Conservation (phyloP, 306 rosid species). For the Prunus armeniaca region DNA sequence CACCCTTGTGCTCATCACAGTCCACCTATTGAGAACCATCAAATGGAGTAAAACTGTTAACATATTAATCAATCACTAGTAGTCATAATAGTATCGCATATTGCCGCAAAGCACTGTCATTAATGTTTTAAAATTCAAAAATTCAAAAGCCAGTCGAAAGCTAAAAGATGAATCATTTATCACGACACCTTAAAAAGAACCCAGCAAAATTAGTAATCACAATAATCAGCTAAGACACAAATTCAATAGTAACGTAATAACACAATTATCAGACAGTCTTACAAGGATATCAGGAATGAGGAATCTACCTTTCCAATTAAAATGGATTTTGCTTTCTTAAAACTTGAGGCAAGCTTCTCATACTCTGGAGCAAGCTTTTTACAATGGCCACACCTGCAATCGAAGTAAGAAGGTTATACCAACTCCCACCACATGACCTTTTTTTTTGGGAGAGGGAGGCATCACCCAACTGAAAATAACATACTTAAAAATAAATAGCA, state of each 20-base stretch:
- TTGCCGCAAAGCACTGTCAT: neutral
- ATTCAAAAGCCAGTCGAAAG: neutral
- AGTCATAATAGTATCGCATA: neutral
- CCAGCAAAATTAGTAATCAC: neutral
- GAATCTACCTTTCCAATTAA: slow-evolving; percentile 71
- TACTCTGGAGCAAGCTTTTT: slow-evolving; percentile 87
- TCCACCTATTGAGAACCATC: slow-evolving; percentile 56
- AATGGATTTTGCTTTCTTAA: slow-evolving; percentile 61
- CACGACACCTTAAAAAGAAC: neutral
- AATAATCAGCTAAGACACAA: slow-evolving; percentile 5
- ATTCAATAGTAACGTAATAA: neutral
- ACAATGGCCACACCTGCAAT: slow-evolving; percentile 90
- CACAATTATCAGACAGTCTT: neutral
- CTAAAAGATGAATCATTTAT: neutral
- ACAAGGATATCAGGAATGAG: slow-evolving; percentile 4
- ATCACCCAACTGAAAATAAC: no score
- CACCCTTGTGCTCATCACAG: slow-evolving; percentile 81
- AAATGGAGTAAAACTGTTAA: neutral
- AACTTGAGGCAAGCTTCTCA: slow-evolving; percentile 75
- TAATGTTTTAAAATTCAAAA: neutral
- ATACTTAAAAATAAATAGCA: no score
- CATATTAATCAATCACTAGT: neutral
- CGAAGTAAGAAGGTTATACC: neutral
- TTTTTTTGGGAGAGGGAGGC: no score
- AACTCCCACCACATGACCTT: no score